Evolutionary conservation across 2,329 filamentous ascomycete species (phyloP).

Genomic region (Beauveria sp.): DNA sequence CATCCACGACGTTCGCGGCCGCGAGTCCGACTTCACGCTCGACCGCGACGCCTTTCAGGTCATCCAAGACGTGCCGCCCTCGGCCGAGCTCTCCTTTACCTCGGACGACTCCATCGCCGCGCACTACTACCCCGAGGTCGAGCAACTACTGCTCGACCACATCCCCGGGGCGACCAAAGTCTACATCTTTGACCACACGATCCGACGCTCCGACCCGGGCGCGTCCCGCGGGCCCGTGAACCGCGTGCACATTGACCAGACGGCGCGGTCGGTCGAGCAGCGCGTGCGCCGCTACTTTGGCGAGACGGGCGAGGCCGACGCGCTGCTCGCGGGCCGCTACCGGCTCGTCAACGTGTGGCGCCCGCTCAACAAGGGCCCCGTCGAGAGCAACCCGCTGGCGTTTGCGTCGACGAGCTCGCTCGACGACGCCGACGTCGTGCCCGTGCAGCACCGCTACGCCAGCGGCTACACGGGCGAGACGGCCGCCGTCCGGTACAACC

Average conservation of each 20-base stretch:
- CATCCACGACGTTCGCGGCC: conserved; percentile 67
- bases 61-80: conserved; percentile 48
- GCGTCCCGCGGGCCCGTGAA: conserved; percentile 62
- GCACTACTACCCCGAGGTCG: conserved; percentile 81
- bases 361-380: conserved; percentile 49
- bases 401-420: conserved; percentile 60
- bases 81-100: conserved; percentile 51
- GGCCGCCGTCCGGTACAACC: conserved; percentile 56
- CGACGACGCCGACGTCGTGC: conserved; percentile 55
- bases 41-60: conserved; percentile 70
- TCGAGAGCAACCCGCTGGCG: conserved; percentile 60
- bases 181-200: conserved; percentile 80
- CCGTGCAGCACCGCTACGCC: conserved; percentile 64
- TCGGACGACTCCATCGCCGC: conserved; percentile 61
- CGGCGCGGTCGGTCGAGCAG: conserved; percentile 52
- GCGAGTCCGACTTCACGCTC: conserved; percentile 57
- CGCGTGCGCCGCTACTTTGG: conserved; percentile 60
- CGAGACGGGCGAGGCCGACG: conserved; percentile 53
- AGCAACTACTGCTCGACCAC: conserved; percentile 58
- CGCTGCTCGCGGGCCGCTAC: conserved; percentile 60
- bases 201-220: conserved; percentile 56
- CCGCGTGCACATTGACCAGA: conserved; percentile 79
- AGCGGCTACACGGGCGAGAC: conserved; percentile 64
- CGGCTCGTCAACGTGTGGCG: conserved; percentile 87
- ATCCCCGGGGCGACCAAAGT: conserved; percentile 61